phyloP scores from a whole-genome alignment of 108 stramenopile genomes.

The Nitzschia sp. region DNA sequence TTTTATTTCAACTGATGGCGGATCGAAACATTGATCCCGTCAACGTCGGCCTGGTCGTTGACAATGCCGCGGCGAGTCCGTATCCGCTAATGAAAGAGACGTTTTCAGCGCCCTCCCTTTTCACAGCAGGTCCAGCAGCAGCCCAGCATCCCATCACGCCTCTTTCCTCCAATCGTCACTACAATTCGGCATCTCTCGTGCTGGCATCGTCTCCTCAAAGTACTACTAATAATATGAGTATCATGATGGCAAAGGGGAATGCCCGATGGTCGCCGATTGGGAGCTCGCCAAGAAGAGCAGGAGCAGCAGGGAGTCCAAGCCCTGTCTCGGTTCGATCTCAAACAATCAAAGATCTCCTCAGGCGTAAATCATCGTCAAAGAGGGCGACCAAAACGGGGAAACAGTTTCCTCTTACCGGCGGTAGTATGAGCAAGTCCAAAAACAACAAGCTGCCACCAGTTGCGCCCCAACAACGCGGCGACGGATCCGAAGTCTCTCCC shows the following conservation, averaged over 20 bases:
- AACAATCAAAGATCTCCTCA: neutral
- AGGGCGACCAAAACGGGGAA: too few species aligned
- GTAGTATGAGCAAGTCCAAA: neutral
- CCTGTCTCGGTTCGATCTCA: neutral
- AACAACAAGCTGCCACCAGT: neutral
- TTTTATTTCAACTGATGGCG: neutral
- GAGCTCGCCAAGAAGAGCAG: neutral
- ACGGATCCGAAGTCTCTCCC: neutral
- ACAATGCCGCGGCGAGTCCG: neutral
- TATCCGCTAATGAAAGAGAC: neutral
- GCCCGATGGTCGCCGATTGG: neutral
- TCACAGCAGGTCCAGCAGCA: too few species aligned
- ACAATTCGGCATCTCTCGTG: neutral
- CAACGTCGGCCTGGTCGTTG: neutral
- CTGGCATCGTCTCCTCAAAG: neutral
- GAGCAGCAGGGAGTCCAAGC: neutral
- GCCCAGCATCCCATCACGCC: neutral
- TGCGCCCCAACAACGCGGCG: neutral
- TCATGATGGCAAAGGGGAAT: neutral
- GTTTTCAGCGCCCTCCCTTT: neutral
- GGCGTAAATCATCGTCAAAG: neutral
- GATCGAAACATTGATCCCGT: neutral
- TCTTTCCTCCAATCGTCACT: neutral
- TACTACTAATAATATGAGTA: too few species aligned
- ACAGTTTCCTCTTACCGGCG: neutral